Evolutionary conservation across 2,329 filamentous ascomycete species (phyloP).

Genomic region (Hortaea werneckii): DNA sequence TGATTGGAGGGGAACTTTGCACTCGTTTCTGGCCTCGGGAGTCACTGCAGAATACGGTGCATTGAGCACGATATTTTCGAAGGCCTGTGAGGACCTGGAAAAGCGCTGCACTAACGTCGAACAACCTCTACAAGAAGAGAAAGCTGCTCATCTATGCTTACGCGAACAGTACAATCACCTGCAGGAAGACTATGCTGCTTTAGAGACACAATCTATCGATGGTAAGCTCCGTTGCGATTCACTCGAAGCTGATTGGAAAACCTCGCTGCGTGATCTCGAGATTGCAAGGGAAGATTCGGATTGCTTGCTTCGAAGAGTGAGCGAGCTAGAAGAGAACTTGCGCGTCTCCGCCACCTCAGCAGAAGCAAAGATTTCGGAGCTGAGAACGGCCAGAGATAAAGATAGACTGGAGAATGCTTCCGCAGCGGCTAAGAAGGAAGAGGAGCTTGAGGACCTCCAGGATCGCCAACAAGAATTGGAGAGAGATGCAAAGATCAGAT

Average conservation of each 20-base stretch:
- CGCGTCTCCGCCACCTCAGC: constrained; percentile 18
- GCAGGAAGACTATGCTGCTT: constrained; percentile 24
- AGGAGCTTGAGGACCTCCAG: constrained; percentile 20
- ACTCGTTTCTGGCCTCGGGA: constrained; percentile 33
- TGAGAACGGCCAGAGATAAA: constrained; percentile 34
- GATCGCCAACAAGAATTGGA: constrained; percentile 4
- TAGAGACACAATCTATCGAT: constrained; percentile 29
- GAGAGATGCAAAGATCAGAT: not conserved
- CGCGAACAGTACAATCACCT: constrained; percentile 28
- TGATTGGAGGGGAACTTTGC: constrained; percentile 42
- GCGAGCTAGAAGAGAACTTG: not conserved
- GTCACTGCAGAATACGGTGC: constrained; percentile 36
- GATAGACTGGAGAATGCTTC: constrained; percentile 35
- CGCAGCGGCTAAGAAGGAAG: constrained; percentile 34
- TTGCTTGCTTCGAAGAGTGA: constrained; percentile 1
- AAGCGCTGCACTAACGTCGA: constrained; percentile 46
- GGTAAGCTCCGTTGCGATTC: constrained; percentile 27
- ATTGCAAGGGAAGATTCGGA: not conserved
- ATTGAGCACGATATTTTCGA: constrained; percentile 40
- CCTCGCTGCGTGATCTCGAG: constrained; percentile 28
- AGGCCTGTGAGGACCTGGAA: constrained; percentile 48
- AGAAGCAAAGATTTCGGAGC: constrained; percentile 24
- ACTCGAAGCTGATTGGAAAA: constrained; percentile 32
- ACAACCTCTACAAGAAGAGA: constrained; percentile 40
- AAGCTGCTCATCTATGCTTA: constrained; percentile 26